phyloP scores from a whole-genome alignment of 208 protist genomes.

The Leptomonas pyrrhocoris region DNA sequence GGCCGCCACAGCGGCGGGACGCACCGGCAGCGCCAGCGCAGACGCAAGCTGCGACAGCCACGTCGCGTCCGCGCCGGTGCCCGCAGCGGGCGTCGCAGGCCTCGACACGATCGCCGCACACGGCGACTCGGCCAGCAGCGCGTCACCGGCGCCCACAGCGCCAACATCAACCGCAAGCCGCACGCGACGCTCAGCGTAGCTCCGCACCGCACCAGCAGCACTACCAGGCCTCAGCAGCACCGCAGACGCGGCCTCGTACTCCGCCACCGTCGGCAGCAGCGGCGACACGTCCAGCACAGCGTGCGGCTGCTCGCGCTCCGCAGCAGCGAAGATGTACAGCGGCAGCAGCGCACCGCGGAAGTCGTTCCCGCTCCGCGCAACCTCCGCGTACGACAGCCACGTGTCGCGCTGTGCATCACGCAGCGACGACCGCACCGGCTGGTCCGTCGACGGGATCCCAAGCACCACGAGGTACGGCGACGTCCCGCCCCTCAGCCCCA shows the following conservation, averaged over 20 bases:
- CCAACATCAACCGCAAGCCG: background rate
- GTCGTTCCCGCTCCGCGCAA: conserved; percentile 9
- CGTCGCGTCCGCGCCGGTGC: too few species aligned
- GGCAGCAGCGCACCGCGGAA: conserved; percentile 16
- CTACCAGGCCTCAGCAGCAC: background rate
- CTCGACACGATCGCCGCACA: background rate
- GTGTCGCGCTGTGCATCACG: conserved; percentile 6
- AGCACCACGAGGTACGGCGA: conserved; percentile 15
- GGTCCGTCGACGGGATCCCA: conserved; percentile 17
- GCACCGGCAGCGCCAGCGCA: too few species aligned
- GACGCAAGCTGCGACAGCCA: too few species aligned
- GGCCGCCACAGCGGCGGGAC: too few species aligned
- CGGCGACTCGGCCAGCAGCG: background rate
- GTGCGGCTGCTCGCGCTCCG: conserved; percentile 4
- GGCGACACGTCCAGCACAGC: background rate
- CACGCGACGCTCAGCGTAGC: conserved; percentile 6
- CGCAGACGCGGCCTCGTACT: too few species aligned
- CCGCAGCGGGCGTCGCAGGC: background rate
- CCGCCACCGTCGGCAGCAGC: too few species aligned
- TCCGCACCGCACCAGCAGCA: background rate
- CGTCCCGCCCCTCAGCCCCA: conserved; percentile 7
- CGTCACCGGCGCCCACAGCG: background rate
- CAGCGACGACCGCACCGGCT: conserved; percentile 3
- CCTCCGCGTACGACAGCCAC: conserved; percentile 5
- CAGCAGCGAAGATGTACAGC: conserved; percentile 16